phyloP scores from a whole-genome alignment of 108 stramenopile species.

The Seminavis robusta region DNA sequence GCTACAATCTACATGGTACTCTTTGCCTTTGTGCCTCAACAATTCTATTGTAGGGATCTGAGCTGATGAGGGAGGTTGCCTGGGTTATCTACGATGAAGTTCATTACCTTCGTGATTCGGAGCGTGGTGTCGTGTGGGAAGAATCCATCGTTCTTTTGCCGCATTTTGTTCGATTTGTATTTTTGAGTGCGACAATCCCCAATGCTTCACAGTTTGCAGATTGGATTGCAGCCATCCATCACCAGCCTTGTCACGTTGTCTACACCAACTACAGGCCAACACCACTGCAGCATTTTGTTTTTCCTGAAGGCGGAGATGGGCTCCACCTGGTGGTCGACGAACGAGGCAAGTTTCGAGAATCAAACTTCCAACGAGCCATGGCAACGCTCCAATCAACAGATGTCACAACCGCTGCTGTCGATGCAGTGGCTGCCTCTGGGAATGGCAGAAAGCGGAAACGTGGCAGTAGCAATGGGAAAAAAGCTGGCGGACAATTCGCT shows the following conservation, averaged over 20 bases:
- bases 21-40: conserved; percentile 1
- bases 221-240: conserved; percentile 32
- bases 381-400: conserved; percentile 59
- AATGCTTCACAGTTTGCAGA: conserved; percentile 86
- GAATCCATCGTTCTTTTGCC: conserved; percentile 98
- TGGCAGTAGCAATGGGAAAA: conserved; percentile 30
- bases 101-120: conserved; percentile 87
- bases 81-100: conserved; percentile 93
- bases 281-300: conserved; percentile 95
- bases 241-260: conserved; percentile 89
- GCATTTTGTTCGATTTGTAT: conserved; percentile 86
- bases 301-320: conserved; percentile 92
- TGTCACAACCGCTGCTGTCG: conserved; percentile 46
- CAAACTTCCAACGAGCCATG: conserved; percentile 97
- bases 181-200: conserved; percentile 96
- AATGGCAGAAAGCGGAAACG: conserved; percentile 73
- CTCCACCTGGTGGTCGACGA: conserved; percentile 98
- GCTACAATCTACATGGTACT: neutral
- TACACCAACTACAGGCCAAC: conserved; percentile 90
- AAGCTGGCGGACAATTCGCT: conserved; percentile 47
- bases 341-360: conserved; percentile 92
- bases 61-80: conserved; percentile 45
- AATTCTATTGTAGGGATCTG: too few relatives aligned
- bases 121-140: conserved; percentile 93
- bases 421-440: conserved; percentile 69